Conservation (phyloP, 176 grass and related monocot species). For the Thalia dealbata region DNA sequence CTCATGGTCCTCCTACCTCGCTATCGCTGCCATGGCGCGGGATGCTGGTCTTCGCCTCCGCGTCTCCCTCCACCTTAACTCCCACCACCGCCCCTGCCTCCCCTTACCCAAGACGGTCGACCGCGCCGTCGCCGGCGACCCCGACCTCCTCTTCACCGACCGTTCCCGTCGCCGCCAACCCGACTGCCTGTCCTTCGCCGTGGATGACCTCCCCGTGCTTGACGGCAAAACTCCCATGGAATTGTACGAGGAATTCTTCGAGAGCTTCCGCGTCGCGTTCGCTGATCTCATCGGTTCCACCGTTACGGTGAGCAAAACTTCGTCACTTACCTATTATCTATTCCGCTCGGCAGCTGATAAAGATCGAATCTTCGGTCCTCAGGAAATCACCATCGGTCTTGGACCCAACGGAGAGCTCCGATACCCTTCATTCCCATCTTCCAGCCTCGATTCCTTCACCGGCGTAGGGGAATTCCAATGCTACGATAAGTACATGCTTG, state of each 20-base stretch:
- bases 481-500: constrained; percentile 80
- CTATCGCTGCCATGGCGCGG: constrained; percentile 61
- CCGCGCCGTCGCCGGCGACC: constrained; percentile 28
- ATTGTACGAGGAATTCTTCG: constrained; percentile 59
- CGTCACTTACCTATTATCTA: not conserved
- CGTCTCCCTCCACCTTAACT: constrained; percentile 48
- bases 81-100: constrained; percentile 13
- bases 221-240: constrained; percentile 52
- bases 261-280: constrained; percentile 49
- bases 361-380: not conserved
- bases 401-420: constrained; percentile 75
- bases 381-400: constrained; percentile 72
- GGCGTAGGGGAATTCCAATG: constrained; percentile 84
- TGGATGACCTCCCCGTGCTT: constrained; percentile 61
- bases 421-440: constrained; percentile 69
- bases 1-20: constrained; percentile 40
- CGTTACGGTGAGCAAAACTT: constrained; percentile 36
- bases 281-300: constrained; percentile 51
- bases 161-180: constrained; percentile 20
- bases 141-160: constrained; percentile 69
- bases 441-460: constrained; percentile 30
- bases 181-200: constrained; percentile 72
- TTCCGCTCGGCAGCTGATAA: not conserved
- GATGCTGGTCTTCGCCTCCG: constrained; percentile 52
- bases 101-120: constrained; percentile 43